Conservation (phyloP, 345 rosid species). For the Brassica juncea region DNA sequence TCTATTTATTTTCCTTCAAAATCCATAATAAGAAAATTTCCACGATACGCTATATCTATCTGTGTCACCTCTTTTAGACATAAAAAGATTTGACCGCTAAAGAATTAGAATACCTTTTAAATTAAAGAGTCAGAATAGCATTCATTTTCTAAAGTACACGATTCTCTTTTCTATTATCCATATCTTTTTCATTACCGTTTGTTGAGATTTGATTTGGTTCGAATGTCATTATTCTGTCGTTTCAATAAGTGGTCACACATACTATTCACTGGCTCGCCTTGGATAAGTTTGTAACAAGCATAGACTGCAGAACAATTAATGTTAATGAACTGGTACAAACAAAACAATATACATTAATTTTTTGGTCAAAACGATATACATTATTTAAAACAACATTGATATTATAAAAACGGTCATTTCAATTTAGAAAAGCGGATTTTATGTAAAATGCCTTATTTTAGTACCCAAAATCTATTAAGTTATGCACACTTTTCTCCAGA, state of each 20-base stretch:
- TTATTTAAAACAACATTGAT: background rate
- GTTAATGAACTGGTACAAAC: background rate
- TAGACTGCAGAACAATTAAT: background rate
- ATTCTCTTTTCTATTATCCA: background rate
- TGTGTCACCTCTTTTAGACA: background rate
- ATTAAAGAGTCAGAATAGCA: background rate
- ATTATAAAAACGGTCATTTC: background rate
- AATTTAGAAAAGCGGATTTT: too few species aligned
- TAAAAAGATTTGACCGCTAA: background rate
- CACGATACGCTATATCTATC: background rate
- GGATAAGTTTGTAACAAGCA: background rate
- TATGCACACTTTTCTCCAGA: too few species aligned
- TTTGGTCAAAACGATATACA: too few species aligned
- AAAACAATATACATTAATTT: background rate
- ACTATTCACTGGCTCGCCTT: background rate
- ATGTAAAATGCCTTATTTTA: too few species aligned
- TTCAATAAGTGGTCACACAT: background rate
- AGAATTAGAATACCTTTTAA: background rate
- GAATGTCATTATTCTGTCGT: background rate
- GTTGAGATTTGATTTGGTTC: constrained; percentile 1
- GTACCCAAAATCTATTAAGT: too few species aligned
- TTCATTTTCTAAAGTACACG: background rate
- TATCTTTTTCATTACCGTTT: background rate
- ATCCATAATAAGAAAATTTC: background rate
- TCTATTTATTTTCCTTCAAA: background rate